Evolutionary conservation across 805 yeast genomes (phyloP), one percentile per base, ranked within the genome.

Genomic region (Saccharomyces paradoxus): DNA sequence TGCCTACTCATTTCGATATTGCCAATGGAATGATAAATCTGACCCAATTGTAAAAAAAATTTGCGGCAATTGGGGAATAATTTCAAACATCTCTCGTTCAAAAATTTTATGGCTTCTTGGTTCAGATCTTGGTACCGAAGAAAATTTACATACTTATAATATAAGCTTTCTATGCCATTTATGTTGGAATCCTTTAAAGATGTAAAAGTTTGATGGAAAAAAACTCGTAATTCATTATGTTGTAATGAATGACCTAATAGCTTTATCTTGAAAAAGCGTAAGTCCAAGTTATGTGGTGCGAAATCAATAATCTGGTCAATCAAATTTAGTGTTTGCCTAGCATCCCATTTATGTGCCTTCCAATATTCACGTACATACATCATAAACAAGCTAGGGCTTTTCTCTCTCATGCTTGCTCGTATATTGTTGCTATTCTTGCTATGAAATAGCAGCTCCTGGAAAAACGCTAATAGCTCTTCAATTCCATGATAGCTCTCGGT

Each of bases 341-440:
- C 61, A 59, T 86, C 81, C 1, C 72, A 64, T 2, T 71, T 76
- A 26, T 72, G 54, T 2, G 44, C 22, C 48, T 71, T 68, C 85
- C 89, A 82, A 52, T 77, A 73, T 60, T 86, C 91, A 59, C 85
- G 84, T 0, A 96, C 86, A 63, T 81, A 88, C 82, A 84, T 80
- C 51, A 89, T 68, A 69, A 81, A 77, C 47, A 89, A 74, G 12
- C 78, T 63, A 41, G 80, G 81, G 30, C 71, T 65, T 3, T 71
- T 61, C 0, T 87, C 85, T 51, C 84, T 75, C 0, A 74, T 63
- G 13, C 7, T 17, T 37, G 44, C 12, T 7, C 44, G 44, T 9
- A 17, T 24, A 1, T 63, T 60, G 14, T 41, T 17, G 2, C 50
- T 44, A 6, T 53, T 46, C 1, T 49, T 41, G 29, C 48, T 46